Percentiles rank a stretch among this genome's conserved stretches.
phyloP scores from a whole-genome alignment of 192 early-diverging fungal species.

The Fimicolochytrium jonesii region DNA sequence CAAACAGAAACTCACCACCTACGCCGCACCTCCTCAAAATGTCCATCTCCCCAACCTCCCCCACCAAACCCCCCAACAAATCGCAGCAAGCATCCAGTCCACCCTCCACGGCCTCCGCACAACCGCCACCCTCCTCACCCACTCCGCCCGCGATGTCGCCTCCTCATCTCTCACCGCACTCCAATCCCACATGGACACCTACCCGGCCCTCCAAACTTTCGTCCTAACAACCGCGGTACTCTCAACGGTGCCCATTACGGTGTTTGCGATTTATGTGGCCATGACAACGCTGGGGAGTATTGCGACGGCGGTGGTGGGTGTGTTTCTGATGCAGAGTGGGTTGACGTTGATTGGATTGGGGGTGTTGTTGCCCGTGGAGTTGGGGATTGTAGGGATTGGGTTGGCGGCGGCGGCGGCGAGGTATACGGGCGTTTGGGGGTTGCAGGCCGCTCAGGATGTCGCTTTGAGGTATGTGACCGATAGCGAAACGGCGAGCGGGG shows the following conservation, averaged over 20 bases:
- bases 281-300: slow-evolving; percentile 1
- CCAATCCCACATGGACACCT: slow-evolving; percentile 2
- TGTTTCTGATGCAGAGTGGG: slow-evolving; percentile 12
- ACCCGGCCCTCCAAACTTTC: slow-evolving; percentile 9
- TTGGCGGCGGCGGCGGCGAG: slow-evolving; percentile 3
- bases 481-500: too few relatives aligned
- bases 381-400: slow-evolving; percentile 1
- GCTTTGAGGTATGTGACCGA: slow-evolving; percentile 1
- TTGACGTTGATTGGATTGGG: slow-evolving; percentile 4
- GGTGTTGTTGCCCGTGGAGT: slow-evolving; percentile 17
- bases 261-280: slow-evolving; percentile 16
- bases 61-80: too few relatives aligned
- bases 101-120: not conserved
- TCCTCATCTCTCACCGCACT: not conserved
- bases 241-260: not conserved
- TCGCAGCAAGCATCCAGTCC: too few relatives aligned
- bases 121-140: not conserved
- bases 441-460: not conserved
- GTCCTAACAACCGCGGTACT: not conserved
- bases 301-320: slow-evolving; percentile 5
- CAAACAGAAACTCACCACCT: too few relatives aligned
- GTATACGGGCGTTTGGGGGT: not conserved
- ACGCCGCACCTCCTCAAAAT: too few relatives aligned
- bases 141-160: slow-evolving; percentile 6
- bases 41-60: too few relatives aligned